Percentiles rank a stretch among this genome's conserved stretches.
Evolutionary conservation across 1,284 basidiomycete species (phyloP).

Genomic region (Boletus mariae): DNA sequence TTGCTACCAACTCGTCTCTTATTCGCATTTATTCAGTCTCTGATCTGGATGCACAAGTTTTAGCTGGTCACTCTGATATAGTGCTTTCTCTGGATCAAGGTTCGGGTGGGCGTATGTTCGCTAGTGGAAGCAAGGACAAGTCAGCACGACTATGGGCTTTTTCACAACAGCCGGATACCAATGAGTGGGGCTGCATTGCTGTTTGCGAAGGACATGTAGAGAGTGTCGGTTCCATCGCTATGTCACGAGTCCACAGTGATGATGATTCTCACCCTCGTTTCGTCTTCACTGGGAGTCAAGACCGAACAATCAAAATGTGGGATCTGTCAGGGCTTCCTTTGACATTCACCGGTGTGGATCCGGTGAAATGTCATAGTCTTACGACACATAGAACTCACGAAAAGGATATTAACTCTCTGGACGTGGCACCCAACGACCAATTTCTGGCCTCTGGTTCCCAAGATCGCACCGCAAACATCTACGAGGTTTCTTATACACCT

Average conservation of each 20-base stretch:
- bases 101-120: slow-evolving; percentile 68
- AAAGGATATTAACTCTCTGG: slow-evolving; percentile 97
- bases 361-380: slow-evolving; percentile 68
- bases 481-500: slow-evolving; percentile 63
- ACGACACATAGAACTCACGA: slow-evolving; percentile 94
- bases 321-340: slow-evolving; percentile 62
- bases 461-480: slow-evolving; percentile 93
- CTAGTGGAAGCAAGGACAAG: slow-evolving; percentile 90
- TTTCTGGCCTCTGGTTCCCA: slow-evolving; percentile 93
- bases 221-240: slow-evolving; percentile 86
- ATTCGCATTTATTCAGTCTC: slow-evolving; percentile 81
- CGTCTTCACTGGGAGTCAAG: slow-evolving; percentile 93
- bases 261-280: slow-evolving; percentile 46
- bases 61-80: slow-evolving; percentile 88
- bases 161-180: slow-evolving; percentile 9
- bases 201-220: slow-evolving; percentile 94
- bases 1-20: slow-evolving; percentile 94
- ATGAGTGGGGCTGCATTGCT: slow-evolving; percentile 74
- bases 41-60: slow-evolving; percentile 75
- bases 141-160: slow-evolving; percentile 86
- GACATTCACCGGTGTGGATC: slow-evolving; percentile 24
- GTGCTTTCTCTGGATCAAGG: slow-evolving; percentile 82
- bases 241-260: slow-evolving; percentile 49
- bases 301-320: slow-evolving; percentile 99
- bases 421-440: slow-evolving; percentile 87